Evolutionary conservation across 176 grass and related monocot genomes (phyloP), one percentile per base, ranked within the genome.

Genomic region (Dendrocalamus sinicus): DNA sequence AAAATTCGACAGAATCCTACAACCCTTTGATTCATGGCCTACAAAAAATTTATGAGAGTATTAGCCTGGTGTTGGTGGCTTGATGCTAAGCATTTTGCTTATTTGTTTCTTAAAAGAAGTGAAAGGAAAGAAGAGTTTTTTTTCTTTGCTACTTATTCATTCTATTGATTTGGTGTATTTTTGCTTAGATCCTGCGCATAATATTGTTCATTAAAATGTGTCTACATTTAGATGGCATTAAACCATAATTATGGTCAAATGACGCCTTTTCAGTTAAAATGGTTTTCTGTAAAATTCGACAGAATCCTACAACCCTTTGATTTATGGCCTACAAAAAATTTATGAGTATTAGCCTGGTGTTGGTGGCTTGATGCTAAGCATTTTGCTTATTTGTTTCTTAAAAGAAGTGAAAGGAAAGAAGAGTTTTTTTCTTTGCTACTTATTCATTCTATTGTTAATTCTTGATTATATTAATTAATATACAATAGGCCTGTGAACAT

Each of bases 161-260:
- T 64, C 6, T 9, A 53, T 51, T 32, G 41, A n/a, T n/a, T n/a
- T n/a, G n/a, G n/a, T n/a, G n/a, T 52, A 65, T 12, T 75, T 72
- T 69, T 53, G 17, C 67, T 62, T 65, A 16, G 55, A 52, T 70
- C 11, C 54, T 61, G n/a, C n/a, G 59, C 10, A 61, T 28, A 45
- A 72, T 72, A 43, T 28, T 59, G 39, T 45, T 78, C 55, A 61
- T 63, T 46, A 61, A 64, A 80, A 67, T 72, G 26, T 67, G 9
- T 67, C 26, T 37, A 32, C 20, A 61, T 61, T 20, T 70, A 11
- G 41, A 59, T 35, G 67, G 1, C 3, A 17, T 16, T 74, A n/a
- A 73, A 63, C 24, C 11, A 83, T 59, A 73, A 22, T 51, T 52
- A 74, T 52, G 43, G 70, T 37, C 28, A 64, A 39, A 48, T 48